phyloP scores from a whole-genome alignment of 139 green algal genomes.

The Choricystis sp. region DNA sequence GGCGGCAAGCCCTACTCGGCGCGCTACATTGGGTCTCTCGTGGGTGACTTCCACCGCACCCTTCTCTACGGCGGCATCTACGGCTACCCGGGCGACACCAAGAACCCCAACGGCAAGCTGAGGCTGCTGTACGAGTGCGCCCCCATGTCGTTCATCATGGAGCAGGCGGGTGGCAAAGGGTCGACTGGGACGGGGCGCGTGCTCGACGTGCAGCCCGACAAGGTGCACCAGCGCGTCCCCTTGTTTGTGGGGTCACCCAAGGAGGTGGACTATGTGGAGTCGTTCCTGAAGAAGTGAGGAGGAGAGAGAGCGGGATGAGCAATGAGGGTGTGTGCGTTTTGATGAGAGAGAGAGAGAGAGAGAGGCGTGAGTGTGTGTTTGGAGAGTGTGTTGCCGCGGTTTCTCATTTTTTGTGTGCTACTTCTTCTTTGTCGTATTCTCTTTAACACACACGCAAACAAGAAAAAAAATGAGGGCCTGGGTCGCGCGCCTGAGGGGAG shows the following conservation, averaged over 20 bases:
- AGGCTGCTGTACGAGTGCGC: conserved; percentile 97
- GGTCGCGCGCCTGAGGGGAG: no score
- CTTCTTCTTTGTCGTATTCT: no score
- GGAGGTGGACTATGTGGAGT: conserved; percentile 93
- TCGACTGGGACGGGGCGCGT: conserved; percentile 40
- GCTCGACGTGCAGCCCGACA: conserved; percentile 36
- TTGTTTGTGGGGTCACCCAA: conserved; percentile 69
- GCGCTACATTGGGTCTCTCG: conserved; percentile 90
- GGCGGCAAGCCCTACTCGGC: conserved; percentile 84
- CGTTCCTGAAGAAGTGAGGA: conserved; percentile 24
- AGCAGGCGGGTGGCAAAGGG: conserved; percentile 43
- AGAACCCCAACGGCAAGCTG: conserved; percentile 92
- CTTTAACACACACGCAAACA: no score
- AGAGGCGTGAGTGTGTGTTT: no score
- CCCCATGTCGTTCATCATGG: conserved; percentile 75
- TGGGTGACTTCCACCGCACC: conserved; percentile 96
- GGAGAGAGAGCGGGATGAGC: background rate
- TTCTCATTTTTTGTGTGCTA: no score
- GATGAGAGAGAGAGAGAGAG: background rate
- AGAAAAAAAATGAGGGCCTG: no score
- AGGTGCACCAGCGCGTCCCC: conserved; percentile 64
- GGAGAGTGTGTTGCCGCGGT: no score
- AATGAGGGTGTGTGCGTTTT: background rate
- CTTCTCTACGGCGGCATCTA: conserved; percentile 96
- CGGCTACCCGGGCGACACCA: conserved; percentile 85